A percentile compares a stretch with the other conserved stretches of the same genome.
Conservation (phyloP, 805 yeast genomes). For the Lachancea thermotolerans region DNA sequence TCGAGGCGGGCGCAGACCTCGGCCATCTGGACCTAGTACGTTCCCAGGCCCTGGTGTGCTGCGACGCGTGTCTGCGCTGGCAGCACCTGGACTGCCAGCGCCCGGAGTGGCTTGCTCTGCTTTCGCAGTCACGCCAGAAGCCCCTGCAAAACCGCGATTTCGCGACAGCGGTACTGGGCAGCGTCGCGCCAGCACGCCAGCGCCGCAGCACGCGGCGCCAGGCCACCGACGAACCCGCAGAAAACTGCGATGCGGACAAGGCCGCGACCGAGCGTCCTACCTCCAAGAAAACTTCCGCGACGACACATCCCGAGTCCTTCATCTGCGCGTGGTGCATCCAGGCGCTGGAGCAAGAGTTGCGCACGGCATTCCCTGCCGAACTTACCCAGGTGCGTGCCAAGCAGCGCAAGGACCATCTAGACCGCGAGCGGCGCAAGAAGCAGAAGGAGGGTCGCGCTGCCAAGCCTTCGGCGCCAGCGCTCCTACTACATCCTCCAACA, state of each 20-base stretch:
- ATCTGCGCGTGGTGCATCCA: slow-evolving; percentile 24
- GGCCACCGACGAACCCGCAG: slow-evolving; percentile 7
- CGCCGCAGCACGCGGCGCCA: slow-evolving; percentile 20
- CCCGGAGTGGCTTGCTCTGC: slow-evolving; percentile 9
- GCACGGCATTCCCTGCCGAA: slow-evolving; percentile 21
- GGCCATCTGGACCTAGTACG: slow-evolving; percentile 11
- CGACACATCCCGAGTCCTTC: slow-evolving; percentile 18
- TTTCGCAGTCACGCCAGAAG: slow-evolving; percentile 2
- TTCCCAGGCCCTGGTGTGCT: slow-evolving; percentile 23
- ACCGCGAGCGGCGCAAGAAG: slow-evolving; percentile 24
- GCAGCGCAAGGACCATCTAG: slow-evolving; percentile 23
- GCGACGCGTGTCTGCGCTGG: slow-evolving; percentile 31
- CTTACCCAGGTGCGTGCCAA: slow-evolving; percentile 17
- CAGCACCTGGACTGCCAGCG: slow-evolving; percentile 30
- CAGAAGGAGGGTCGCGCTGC: slow-evolving; percentile 18
- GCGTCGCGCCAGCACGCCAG: slow-evolving; percentile 5
- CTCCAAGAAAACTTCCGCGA: slow-evolving; percentile 17
- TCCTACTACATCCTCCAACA: not conserved
- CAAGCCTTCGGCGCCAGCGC: slow-evolving; percentile 1
- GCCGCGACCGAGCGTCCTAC: slow-evolving; percentile 18
- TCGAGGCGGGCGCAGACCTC: slow-evolving; percentile 4
- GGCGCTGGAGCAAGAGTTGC: slow-evolving; percentile 18
- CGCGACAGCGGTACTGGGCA: slow-evolving; percentile 18
- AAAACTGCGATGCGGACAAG: not conserved
- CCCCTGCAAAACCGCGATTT: slow-evolving; percentile 8